Evolutionary conservation across 805 yeast species (phyloP).

Genomic region (Wickerhamiella kazuoi): DNA sequence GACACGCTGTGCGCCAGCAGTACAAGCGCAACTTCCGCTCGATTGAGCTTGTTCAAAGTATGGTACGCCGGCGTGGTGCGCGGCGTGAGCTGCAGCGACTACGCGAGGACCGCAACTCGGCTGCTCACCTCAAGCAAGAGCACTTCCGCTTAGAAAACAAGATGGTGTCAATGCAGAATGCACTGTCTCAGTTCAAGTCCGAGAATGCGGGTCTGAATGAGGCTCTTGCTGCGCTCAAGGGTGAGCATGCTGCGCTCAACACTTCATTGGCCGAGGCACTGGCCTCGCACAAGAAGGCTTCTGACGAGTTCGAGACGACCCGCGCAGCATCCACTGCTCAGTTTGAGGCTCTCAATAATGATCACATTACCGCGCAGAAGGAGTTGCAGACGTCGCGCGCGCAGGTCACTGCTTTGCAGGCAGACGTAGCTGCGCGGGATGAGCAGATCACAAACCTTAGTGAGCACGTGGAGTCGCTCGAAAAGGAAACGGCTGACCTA

Average conservation of each 20-base stretch:
- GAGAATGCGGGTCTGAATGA: conserved; percentile 43
- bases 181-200: conserved; percentile 56
- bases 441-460: conserved; percentile 15
- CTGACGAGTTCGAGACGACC: not conserved
- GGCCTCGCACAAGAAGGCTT: conserved; percentile 1
- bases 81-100: conserved; percentile 40
- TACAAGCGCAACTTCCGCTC: conserved; percentile 33
- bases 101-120: conserved; percentile 82
- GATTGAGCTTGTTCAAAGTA: conserved; percentile 57
- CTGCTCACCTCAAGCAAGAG: conserved; percentile 74
- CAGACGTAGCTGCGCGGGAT: conserved; percentile 14
- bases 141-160: conserved; percentile 89
- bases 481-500: conserved; percentile 15
- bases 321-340: not conserved
- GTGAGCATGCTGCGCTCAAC: conserved; percentile 6
- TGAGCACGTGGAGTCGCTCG: conserved; percentile 14
- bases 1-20: conserved; percentile 40
- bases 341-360: conserved; percentile 1
- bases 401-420: conserved; percentile 2
- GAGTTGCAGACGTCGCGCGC: conserved; percentile 5
- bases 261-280: conserved; percentile 5
- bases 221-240: conserved; percentile 3
- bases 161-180: conserved; percentile 88
- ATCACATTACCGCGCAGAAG: not conserved
- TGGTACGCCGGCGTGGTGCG: conserved; percentile 63